phyloP scores from a whole-genome alignment of 768 basidiomycete species.

The Pseudohyphozyma bogoriensis region DNA sequence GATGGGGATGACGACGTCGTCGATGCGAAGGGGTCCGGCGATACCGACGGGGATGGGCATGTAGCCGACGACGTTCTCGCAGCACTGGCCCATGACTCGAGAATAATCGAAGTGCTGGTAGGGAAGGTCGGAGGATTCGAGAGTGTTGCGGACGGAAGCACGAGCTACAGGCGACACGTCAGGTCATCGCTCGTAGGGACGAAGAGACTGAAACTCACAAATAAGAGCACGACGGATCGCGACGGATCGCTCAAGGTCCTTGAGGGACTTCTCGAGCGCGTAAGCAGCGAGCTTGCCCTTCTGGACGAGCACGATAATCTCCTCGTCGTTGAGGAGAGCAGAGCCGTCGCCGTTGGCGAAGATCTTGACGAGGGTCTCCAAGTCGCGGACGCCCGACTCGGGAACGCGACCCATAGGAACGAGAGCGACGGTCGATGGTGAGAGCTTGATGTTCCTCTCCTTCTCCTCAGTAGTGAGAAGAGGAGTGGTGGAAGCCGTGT shows the following conservation, averaged over 20 bases:
- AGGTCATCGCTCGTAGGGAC: background rate
- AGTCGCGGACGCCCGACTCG: constrained; percentile 23
- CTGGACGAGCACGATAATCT: constrained; percentile 76
- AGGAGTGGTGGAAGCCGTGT: background rate
- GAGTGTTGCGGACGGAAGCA: constrained; percentile 66
- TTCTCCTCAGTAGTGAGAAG: background rate
- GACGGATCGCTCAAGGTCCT: constrained; percentile 77
- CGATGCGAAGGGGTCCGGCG: constrained; percentile 86
- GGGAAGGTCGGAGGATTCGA: constrained; percentile 75
- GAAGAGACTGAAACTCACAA: constrained; percentile 50
- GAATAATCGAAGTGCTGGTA: constrained; percentile 82
- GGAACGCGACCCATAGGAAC: constrained; percentile 21
- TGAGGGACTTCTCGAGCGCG: constrained; percentile 88
- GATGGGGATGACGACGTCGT: constrained; percentile 72
- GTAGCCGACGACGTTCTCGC: constrained; percentile 97
- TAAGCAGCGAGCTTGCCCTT: constrained; percentile 91
- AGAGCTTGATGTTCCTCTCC: constrained; percentile 21
- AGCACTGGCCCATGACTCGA: constrained; percentile 88
- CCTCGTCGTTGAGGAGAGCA: constrained; percentile 66
- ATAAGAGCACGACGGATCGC: constrained; percentile 74
- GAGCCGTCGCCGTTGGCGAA: constrained; percentile 47
- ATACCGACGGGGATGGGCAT: constrained; percentile 93
- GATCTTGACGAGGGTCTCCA: constrained; percentile 69
- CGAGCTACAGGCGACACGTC: constrained; percentile 50
- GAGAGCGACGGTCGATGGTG: constrained; percentile 27